Conservation (phyloP, 768 basidiomycete genomes). For the Amyloporia xantha region DNA sequence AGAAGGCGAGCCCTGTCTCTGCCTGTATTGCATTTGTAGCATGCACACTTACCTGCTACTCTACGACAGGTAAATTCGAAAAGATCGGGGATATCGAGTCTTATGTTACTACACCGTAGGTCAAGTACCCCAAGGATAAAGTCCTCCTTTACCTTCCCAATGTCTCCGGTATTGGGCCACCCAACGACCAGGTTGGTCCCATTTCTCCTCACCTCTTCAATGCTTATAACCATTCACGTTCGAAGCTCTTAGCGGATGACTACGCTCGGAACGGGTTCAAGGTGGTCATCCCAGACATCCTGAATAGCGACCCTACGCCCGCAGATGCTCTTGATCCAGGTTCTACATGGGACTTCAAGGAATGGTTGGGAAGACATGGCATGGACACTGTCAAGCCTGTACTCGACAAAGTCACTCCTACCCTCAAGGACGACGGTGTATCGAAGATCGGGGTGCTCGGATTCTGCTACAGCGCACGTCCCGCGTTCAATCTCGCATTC, state of each 20-base stretch:
- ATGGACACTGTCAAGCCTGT: constrained; percentile 26
- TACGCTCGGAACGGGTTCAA: constrained; percentile 28
- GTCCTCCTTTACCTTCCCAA: constrained; percentile 36
- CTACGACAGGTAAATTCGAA: constrained; percentile 27
- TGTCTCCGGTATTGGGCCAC: constrained; percentile 28
- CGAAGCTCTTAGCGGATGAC: constrained; percentile 25
- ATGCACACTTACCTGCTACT: neutral
- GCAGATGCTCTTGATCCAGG: constrained; percentile 1
- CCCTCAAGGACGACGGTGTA: constrained; percentile 32
- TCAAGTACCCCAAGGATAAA: constrained; percentile 33
- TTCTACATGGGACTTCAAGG: constrained; percentile 13
- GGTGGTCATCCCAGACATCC: constrained; percentile 23
- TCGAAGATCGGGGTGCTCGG: constrained; percentile 32
- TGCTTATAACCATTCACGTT: neutral
- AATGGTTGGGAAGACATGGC: constrained; percentile 31
- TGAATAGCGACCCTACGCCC: constrained; percentile 20
- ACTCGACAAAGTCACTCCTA: constrained; percentile 31
- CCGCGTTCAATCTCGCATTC: constrained; percentile 36
- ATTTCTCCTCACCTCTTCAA: neutral
- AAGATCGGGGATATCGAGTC: constrained; percentile 31
- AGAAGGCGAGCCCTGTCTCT: constrained; percentile 21
- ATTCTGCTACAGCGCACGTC: constrained; percentile 41
- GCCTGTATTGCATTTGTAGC: no score
- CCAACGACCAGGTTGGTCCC: constrained; percentile 25
- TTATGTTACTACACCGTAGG: constrained; percentile 34